These are phyloP conservation scores for Themeda triandra DNA, from an alignment of 176 grass and related monocot genomes.

Conservation along the genomic window DNA sequence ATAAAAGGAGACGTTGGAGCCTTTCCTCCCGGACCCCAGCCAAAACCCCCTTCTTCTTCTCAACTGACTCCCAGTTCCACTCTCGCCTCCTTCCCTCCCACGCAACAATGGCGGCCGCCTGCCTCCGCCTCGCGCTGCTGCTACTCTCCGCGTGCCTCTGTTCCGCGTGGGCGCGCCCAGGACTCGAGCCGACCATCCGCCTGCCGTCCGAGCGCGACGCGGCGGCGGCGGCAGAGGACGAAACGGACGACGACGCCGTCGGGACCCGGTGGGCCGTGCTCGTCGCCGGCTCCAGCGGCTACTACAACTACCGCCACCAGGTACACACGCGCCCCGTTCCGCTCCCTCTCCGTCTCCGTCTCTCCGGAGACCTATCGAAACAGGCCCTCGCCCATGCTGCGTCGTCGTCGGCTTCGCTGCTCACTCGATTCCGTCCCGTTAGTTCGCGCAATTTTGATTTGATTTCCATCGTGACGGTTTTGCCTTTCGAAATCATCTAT, in stretches of 20 bases:
- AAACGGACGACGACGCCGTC: slow-evolving; percentile 30
- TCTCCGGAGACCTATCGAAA: not conserved
- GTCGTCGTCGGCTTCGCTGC: not conserved
- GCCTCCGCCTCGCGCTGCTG: slow-evolving; percentile 17
- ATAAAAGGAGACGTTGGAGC: slow-evolving; percentile 49
- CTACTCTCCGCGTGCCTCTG: slow-evolving; percentile 34
- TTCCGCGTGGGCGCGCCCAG: slow-evolving; percentile 22
- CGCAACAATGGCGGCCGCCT: slow-evolving; percentile 29
- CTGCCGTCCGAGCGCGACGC: slow-evolving; percentile 67
- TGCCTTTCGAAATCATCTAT: not conserved
- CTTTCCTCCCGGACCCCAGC: not conserved
- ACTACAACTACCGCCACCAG: slow-evolving; percentile 96
- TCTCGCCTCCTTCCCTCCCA: not conserved
- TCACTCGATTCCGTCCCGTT: not conserved
- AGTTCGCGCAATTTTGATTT: not conserved
- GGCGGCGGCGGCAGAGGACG: not conserved
- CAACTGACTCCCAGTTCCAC: not conserved
- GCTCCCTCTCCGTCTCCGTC: not conserved
- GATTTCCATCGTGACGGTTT: not conserved
- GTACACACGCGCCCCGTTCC: not conserved
- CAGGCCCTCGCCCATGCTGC: not conserved
- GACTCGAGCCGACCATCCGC: slow-evolving; percentile 39
- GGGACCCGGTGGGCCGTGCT: slow-evolving; percentile 90
- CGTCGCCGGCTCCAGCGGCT: slow-evolving; percentile 81
- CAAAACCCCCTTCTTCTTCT: not conserved